These are phyloP conservation scores for Ophiorrhiza pumila DNA, from an alignment of 257 asterid genomes.

Conservation along the genomic window DNA sequence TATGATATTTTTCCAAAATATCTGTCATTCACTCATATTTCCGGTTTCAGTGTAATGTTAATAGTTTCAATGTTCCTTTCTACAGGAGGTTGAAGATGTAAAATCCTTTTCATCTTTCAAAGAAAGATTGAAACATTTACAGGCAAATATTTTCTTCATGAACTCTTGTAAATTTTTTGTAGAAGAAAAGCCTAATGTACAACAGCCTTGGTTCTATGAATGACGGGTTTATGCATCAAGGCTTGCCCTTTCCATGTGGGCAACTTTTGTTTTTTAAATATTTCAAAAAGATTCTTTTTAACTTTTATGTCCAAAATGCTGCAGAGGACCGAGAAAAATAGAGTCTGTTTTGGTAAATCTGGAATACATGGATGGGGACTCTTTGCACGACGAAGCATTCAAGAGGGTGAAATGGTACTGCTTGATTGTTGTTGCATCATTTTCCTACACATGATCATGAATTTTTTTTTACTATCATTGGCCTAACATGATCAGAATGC, in stretches of 20 bases:
- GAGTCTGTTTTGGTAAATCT: conserved; percentile 94
- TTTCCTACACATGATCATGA: not conserved
- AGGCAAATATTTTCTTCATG: conserved; percentile 42
- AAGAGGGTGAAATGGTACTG: conserved; percentile 90
- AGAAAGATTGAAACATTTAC: conserved; percentile 68
- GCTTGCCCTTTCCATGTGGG: not conserved
- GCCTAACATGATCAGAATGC: not conserved
- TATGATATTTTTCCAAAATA: not conserved
- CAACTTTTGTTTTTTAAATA: not conserved
- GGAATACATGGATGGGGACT: conserved; percentile 99
- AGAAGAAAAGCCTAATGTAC: not conserved
- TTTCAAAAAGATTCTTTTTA: not conserved
- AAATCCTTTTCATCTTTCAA: conserved; percentile 58
- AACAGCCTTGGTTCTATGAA: not conserved
- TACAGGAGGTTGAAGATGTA: conserved; percentile 46
- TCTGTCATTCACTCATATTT: not conserved
- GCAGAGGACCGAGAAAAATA: conserved; percentile 70
- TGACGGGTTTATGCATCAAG: not conserved
- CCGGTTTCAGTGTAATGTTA: not conserved
- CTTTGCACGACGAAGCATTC: conserved; percentile 79
- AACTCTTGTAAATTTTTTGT: conserved; percentile 4
- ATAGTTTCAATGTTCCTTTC: conserved; percentile 15
- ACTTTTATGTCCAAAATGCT: conserved; percentile 23
- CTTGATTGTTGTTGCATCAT: not conserved
- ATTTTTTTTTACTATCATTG: not conserved